Evolutionary conservation across 148 eudicot genomes (phyloP), one percentile per base, ranked within the genome.

Genomic region (Dianthus caryophyllus): DNA sequence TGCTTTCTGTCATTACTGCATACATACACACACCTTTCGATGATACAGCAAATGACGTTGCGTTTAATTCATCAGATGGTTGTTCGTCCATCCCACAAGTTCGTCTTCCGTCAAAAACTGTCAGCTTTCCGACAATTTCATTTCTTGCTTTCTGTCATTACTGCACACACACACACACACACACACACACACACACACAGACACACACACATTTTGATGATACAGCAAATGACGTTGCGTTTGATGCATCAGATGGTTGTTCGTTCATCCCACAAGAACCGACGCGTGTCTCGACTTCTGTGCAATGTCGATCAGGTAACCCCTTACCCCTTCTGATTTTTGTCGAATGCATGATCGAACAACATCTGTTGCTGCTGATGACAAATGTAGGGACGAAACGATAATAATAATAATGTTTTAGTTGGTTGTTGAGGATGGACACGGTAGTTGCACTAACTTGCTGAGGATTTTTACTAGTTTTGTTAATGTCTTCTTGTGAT

Each of bases 381-480:
- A 38, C 38, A 3, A 33, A 3, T 33, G 38, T 33, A 33, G 38
- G 3, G 3, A 13, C 1, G 60, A 12, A 41, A 26, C 31, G 41
- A 61, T n/a, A 51, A 8, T 7, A 52, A 26, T 67, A 47, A 43
- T 17, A 27, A 46, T 10, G 46, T 41, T 36, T 55, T 64, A 26
- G 63, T 76, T 21, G 72, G 73, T 6, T 71, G 29, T 50, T 66
- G 50, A 36, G 38, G 51, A 59, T 8, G 65, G 56, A 31, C 22
- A 64, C 16, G 65, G 75, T 51, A 25, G 79, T 70, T 76, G 79
- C 39, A 16, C 78, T 57, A 75, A 71, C 50, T 41, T 74, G 66
- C 13, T 65, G 56, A 36, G 62, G n/a, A n/a, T n/a, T 69, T 39
- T 24, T 39, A 11, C 21, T 53, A 55, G 54, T 54, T 50, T n/a